A percentile compares a stretch with the other conserved stretches of the same genome.
Conservation (phyloP, 495 filamentous ascomycete genomes). For the Penicillium bovifimosum region DNA sequence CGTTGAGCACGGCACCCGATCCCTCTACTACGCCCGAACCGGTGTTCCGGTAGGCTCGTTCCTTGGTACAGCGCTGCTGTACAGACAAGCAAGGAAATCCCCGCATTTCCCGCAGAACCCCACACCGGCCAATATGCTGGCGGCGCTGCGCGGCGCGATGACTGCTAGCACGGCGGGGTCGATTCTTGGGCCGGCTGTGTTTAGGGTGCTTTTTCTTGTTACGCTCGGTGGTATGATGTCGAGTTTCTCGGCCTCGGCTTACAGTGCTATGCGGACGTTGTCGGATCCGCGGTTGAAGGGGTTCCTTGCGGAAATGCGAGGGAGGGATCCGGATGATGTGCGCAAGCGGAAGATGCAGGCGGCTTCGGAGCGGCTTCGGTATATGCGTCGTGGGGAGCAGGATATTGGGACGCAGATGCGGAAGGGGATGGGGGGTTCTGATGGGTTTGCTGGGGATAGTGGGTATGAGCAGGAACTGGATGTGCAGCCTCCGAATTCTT, state of each 20-base stretch:
- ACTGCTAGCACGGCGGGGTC: too few relatives aligned
- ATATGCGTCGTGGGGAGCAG: slow-evolving; percentile 4
- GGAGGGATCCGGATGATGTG: slow-evolving; percentile 20
- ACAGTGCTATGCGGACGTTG: slow-evolving; percentile 11
- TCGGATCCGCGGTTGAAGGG: slow-evolving; percentile 26
- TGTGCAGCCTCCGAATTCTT: neutral
- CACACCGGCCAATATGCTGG: neutral
- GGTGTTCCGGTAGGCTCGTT: slow-evolving; percentile 18
- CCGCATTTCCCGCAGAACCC: slow-evolving; percentile 8
- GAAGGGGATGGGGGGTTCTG: neutral
- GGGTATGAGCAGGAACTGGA: slow-evolving; percentile 8
- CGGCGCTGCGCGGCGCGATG: too few relatives aligned
- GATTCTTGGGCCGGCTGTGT: slow-evolving; percentile 1
- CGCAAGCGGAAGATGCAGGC: slow-evolving; percentile 20
- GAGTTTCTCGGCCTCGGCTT: slow-evolving; percentile 1
- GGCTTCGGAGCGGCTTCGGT: slow-evolving; percentile 9
- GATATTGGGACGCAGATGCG: slow-evolving; percentile 4
- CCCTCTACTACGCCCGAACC: slow-evolving; percentile 17
- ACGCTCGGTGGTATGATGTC: slow-evolving; percentile 6
- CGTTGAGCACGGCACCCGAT: slow-evolving; percentile 15
- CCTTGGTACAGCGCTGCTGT: slow-evolving; percentile 6
- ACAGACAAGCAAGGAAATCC: slow-evolving; percentile 3
- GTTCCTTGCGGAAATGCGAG: slow-evolving; percentile 17
- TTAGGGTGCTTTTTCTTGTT: slow-evolving; percentile 21
- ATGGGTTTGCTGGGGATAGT: neutral